Conservation (phyloP, 1,139 yeast species). For the Tardiomyces digboiensis region DNA sequence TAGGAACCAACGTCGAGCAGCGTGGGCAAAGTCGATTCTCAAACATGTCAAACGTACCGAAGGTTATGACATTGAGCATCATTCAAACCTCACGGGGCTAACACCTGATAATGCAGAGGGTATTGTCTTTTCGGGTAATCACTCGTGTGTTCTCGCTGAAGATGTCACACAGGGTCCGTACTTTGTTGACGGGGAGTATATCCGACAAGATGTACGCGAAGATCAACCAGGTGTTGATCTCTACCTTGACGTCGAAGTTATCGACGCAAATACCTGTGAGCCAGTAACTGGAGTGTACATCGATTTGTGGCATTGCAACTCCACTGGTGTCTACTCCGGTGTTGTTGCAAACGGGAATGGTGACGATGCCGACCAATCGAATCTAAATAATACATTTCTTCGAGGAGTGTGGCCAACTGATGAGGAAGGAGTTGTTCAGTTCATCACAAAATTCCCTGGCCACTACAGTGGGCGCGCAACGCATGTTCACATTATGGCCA, state of each 20-base stretch:
- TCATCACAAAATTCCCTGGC: conserved; percentile 3
- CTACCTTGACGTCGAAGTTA: conserved; percentile 2
- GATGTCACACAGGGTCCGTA: conserved; percentile 1
- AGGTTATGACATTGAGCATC: neutral
- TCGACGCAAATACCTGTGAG: conserved; percentile 1
- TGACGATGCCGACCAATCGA: neutral
- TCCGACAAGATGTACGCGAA: conserved; percentile 1
- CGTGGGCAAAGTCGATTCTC: neutral
- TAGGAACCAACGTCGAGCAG: neutral
- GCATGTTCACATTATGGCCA: conserved; percentile 2
- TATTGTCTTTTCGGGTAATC: neutral
- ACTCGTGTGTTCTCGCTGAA: conserved; percentile 1
- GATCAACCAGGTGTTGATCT: conserved; percentile 3
- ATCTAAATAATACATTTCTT: conserved; percentile 1
- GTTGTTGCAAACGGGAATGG: conserved; percentile 2
- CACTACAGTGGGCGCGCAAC: conserved; percentile 1
- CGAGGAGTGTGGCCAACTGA: conserved; percentile 3
- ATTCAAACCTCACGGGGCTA: neutral
- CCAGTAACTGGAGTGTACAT: conserved; percentile 1
- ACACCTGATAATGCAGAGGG: neutral
- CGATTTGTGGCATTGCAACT: conserved; percentile 3
- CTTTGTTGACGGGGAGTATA: conserved; percentile 3
- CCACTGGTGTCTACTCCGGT: conserved; percentile 4
- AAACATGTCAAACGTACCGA: neutral
- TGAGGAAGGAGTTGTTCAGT: conserved; percentile 2